Evolutionary conservation across 768 basidiomycete genomes (phyloP).

Genomic region (Tylopilus felleus): DNA sequence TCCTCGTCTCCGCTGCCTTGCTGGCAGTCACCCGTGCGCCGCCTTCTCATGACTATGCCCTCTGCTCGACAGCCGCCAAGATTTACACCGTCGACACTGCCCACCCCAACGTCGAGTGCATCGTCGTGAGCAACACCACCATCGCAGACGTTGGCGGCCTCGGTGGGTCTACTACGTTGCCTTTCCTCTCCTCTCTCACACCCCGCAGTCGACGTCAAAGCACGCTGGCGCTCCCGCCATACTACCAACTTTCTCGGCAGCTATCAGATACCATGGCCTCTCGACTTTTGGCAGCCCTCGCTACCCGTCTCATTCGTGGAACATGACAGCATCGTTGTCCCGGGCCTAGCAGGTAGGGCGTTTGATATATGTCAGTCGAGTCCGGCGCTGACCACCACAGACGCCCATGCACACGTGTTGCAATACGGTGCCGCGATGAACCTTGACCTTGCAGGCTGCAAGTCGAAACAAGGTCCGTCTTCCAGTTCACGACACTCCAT

Average conservation of each 20-base stretch:
- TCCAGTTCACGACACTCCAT: too few relatives aligned
- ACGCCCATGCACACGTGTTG: slow-evolving; percentile 78
- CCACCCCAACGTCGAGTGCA: slow-evolving; percentile 54
- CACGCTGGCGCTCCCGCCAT: slow-evolving; percentile 21
- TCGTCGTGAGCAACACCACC: slow-evolving; percentile 47
- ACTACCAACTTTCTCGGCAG: neutral
- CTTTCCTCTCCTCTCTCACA: neutral
- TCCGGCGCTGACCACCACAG: slow-evolving; percentile 33
- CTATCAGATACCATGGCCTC: slow-evolving; percentile 25
- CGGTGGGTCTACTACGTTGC: slow-evolving; percentile 34
- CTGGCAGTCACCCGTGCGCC: neutral
- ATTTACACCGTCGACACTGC: slow-evolving; percentile 70
- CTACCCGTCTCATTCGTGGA: slow-evolving; percentile 25
- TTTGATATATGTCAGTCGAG: neutral
- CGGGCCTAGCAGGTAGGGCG: slow-evolving; percentile 64
- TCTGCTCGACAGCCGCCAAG: slow-evolving; percentile 51
- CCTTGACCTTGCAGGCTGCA: slow-evolving; percentile 57
- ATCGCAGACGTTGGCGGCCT: slow-evolving; percentile 49
- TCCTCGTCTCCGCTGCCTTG: slow-evolving; percentile 9
- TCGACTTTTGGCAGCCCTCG: slow-evolving; percentile 19
- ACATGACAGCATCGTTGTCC: slow-evolving; percentile 52
- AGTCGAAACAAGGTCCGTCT: slow-evolving; percentile 53
- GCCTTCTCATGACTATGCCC: slow-evolving; percentile 38
- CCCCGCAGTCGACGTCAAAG: slow-evolving; percentile 20
- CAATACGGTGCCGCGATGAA: slow-evolving; percentile 67